Evolutionary conservation across 257 asterid genomes (phyloP), one percentile per base, ranked within the genome.

Genomic region (Solanum rostratum): DNA sequence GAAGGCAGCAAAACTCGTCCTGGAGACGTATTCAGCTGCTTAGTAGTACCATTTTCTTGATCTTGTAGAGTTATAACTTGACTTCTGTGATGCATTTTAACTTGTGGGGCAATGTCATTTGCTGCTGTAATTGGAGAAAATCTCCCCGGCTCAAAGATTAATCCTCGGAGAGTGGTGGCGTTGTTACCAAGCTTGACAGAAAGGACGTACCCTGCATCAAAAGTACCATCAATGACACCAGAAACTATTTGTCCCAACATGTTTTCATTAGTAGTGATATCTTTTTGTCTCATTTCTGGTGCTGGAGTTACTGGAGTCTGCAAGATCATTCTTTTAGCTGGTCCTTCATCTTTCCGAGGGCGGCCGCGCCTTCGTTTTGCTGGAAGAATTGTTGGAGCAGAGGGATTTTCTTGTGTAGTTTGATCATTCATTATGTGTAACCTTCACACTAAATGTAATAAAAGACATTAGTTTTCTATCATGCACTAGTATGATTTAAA

Each of bases 1-100:
- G 86, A 27, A 29, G 88, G 88, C n/a, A 85, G 79, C n/a, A 85
- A 73, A 83, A 78, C 63, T 22, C 88, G 91, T 49, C 81, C 85
- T 2, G 79, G 37, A 45, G 85, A 65, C 11, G 6, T 39, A n/a
- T 81, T 18, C 1, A 43, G 29, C 69, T 80, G 83, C 66, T 59
- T 14, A 59, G n/a, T 59, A 59, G 66, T 59, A 59, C 66, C 66
- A 59, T 33, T 33, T 7, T 45, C 85, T 71, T 50, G 89, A 71
- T 59, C 66, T 53, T 66, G 59, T 66, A 68, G 54, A 16, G 74
- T 43, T 6, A 81, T 27, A 16, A 53, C 82, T 30, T 22, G 57
- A 4, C 43, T 85, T 69, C 85, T 80, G 0, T 73, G 60, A 13
- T 80, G 37, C 87, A 85, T 85, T 68, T 68, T 82, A 57, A 81